phyloP scores from a whole-genome alignment of 352 stramenopile species.

The Pythium brachiatum region DNA sequence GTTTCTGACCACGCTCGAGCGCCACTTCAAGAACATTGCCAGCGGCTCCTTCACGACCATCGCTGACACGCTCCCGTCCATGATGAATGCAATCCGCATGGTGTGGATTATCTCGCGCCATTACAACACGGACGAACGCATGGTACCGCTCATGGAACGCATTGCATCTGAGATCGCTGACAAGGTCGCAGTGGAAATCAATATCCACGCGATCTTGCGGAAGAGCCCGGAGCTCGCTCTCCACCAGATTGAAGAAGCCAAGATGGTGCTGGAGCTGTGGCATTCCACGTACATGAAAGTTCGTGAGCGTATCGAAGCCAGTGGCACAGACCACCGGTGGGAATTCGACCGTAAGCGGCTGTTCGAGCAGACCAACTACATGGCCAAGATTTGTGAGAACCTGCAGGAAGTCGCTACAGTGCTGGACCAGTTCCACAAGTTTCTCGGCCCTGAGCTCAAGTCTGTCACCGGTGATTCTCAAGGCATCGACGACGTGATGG shows the following conservation, averaged over 20 bases:
- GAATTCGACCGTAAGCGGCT: conserved; percentile 95
- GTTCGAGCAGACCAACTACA: conserved; percentile 97
- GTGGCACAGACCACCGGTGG: conserved; percentile 93
- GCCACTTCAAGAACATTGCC: conserved; percentile 95
- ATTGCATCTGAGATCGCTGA: conserved; percentile 93
- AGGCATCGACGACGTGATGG: conserved; percentile 94
- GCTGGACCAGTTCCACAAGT: conserved; percentile 95
- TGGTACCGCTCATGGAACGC: conserved; percentile 95
- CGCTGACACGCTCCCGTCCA: conserved; percentile 91
- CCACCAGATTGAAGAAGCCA: conserved; percentile 86
- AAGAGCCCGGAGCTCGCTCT: conserved; percentile 75
- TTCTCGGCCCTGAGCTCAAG: conserved; percentile 94
- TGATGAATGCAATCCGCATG: conserved; percentile 97
- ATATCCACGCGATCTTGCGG: conserved; percentile 89
- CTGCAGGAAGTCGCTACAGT: conserved; percentile 92
- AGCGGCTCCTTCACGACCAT: conserved; percentile 90
- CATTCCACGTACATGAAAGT: conserved; percentile 95
- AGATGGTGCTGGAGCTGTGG: conserved; percentile 92
- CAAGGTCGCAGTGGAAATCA: conserved; percentile 91
- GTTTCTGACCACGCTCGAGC: conserved; percentile 95
- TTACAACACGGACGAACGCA: conserved; percentile 97
- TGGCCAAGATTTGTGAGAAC: conserved; percentile 94
- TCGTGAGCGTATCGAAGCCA: conserved; percentile 92
- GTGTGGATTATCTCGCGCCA: conserved; percentile 97
- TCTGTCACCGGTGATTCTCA: conserved; percentile 93